These are phyloP conservation scores for Xylariales sp. DNA, from an alignment of 2,329 filamentous ascomycete genomes.

Conservation along the genomic window DNA sequence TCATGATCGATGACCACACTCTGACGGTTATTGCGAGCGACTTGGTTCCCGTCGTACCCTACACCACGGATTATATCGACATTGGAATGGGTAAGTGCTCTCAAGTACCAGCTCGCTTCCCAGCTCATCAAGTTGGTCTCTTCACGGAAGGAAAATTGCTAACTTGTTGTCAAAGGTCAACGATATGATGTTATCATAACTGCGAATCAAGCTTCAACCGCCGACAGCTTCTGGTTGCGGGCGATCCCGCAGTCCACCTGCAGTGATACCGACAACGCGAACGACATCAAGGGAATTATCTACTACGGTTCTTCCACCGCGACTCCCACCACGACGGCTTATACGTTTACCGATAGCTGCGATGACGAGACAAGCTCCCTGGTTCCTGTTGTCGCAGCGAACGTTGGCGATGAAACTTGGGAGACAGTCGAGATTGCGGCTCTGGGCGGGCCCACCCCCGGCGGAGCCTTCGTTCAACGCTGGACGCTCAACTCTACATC, in stretches of 20 bases:
- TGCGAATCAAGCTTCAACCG: conserved; percentile 9
- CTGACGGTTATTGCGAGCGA: conserved; percentile 52
- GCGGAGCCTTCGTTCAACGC: conserved; percentile 32
- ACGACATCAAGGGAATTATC: conserved; percentile 20
- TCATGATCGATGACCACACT: conserved; percentile 47
- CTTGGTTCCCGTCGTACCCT: conserved; percentile 52
- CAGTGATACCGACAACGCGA: conserved; percentile 17
- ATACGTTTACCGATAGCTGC: conserved; percentile 3
- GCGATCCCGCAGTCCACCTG: conserved; percentile 33
- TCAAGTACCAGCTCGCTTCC: no score
- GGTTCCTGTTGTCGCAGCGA: conserved; percentile 23
- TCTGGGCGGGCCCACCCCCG: neutral
- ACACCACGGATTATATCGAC: conserved; percentile 35
- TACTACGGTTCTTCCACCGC: conserved; percentile 28
- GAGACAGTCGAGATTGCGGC: conserved; percentile 12
- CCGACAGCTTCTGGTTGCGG: conserved; percentile 42
- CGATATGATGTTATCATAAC: conserved; percentile 12
- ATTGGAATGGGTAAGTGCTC: conserved; percentile 37
- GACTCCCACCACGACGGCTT: conserved; percentile 11
- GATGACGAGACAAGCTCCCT: conserved; percentile 24
- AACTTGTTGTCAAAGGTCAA: conserved; percentile 16
- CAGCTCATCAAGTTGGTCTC: neutral
- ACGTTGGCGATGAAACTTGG: conserved; percentile 22
- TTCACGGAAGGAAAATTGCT: neutral
- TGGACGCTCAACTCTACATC: conserved; percentile 46